These are phyloP conservation scores for Penicillium sp. DNA, from an alignment of 2,329 filamentous ascomycete genomes.

Conservation along the genomic window DNA sequence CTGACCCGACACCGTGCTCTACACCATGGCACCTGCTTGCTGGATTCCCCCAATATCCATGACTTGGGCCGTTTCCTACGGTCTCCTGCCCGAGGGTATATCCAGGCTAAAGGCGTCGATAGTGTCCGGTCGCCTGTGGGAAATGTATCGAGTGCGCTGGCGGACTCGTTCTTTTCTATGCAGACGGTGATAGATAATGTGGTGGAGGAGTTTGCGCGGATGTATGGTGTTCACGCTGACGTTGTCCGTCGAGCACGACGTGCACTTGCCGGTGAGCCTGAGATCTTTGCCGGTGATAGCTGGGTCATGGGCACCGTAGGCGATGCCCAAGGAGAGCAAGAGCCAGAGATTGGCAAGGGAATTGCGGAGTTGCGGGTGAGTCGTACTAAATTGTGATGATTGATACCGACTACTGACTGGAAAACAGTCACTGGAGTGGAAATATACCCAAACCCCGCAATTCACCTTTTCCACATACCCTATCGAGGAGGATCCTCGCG, in stretches of 20 bases:
- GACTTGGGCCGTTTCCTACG: slow-evolving; percentile 73
- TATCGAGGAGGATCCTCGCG: slow-evolving; percentile 63
- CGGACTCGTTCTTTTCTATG: slow-evolving; percentile 57
- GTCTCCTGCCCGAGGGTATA: slow-evolving; percentile 77
- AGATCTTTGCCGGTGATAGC: slow-evolving; percentile 42
- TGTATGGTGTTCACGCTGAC: slow-evolving; percentile 63
- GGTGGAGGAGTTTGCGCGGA: slow-evolving; percentile 66
- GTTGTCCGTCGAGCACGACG: slow-evolving; percentile 41
- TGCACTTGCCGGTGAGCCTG: slow-evolving; percentile 42
- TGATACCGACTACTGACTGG: neutral
- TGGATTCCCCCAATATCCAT: slow-evolving; percentile 75
- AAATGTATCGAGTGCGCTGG: slow-evolving; percentile 70
- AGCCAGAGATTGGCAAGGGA: slow-evolving; percentile 65
- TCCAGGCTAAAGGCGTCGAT: slow-evolving; percentile 84
- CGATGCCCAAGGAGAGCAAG: slow-evolving; percentile 53
- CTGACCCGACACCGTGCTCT: slow-evolving; percentile 79
- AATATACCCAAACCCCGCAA: slow-evolving; percentile 82
- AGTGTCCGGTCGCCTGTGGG: slow-evolving; percentile 85
- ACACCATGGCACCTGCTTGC: slow-evolving; percentile 90
- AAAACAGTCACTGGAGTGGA: slow-evolving; percentile 64
- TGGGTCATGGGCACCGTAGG: slow-evolving; percentile 56
- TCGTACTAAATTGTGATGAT: slow-evolving; percentile 21
- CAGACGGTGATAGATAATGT: slow-evolving; percentile 61
- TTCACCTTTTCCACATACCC: slow-evolving; percentile 74
- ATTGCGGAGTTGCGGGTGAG: slow-evolving; percentile 62